Evolutionary conservation across 2,329 filamentous ascomycete genomes (phyloP), one percentile per base, ranked within the genome.

Genomic region (Phialocephala subalpina): DNA sequence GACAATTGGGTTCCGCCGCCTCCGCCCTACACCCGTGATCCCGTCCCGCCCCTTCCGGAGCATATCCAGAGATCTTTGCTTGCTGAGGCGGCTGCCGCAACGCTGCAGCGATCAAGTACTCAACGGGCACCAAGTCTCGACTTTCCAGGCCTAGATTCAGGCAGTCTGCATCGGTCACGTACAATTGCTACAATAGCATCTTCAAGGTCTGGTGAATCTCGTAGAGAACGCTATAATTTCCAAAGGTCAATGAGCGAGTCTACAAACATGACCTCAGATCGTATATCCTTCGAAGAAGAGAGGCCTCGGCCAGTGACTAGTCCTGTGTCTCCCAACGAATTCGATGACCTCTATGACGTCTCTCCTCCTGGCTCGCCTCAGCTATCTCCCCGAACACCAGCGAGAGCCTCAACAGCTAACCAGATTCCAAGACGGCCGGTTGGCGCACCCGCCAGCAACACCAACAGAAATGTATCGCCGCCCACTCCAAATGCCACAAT

Each of bases 1-100:
- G 93, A 96, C 73, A 93, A 94, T 72, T 97, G 93, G 93, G 91
- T 94, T 4, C 92, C 92, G 5, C 93, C 93, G 5, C 93, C 93
- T 9, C 93, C 93, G 2, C 92, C 92, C 0, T 97, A 97, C 73
- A 87, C 89, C 47, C 86, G 87, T 62, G 88, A 91, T 0, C 78
- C 80, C n/a, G 76, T 81, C 40, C 71, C 73, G 40, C 73, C 73
- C 35, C 62, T 77, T 29, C 76, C 77, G 29, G 76, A 76, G 45
- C 73, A 77, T 61, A 75, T 78, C 29, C 75, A 75, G 57, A 72
- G 74, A 69, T 75, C 74, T 40, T 64, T 78, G 16, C 67, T 73
- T 20, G 73, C 73, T 47, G 74, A 76, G 36, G 72, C 73, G 63
- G 69, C 72, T 58, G 69, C 72, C 49, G 70, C 64, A 16, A 70